Base-by-base conservation (phyloP, 208 protist species). In the Plasmodiophora brassicae region DNA sequence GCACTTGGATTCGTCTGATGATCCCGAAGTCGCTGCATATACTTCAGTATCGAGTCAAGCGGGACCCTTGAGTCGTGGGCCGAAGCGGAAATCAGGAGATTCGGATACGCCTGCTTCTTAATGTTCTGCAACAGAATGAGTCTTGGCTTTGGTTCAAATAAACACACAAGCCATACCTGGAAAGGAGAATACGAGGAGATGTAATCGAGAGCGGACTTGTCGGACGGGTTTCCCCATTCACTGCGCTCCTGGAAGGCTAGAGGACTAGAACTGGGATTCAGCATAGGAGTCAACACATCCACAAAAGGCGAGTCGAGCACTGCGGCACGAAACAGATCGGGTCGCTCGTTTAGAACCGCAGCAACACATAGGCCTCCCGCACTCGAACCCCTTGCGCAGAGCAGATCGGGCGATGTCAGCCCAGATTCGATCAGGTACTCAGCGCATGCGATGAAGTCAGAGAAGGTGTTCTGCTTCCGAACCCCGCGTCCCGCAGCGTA, bases 371-470 rank as follows among this genome's bases (percentile, higher is more conserved):
- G 65, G 5, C 65, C 65, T 38, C 65, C 65, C 20, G 65, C 65
- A 32, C 65, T 78, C 41, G 14, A 14, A 5, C 65, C 65, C n/a
- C 14, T 44, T 36, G 65, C 5, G 41, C 65, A 78, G 5, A 78
- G 5, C 41, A 78, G 41, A 8, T 5, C 5, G 32, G 65, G 65
- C 5, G 10, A 38, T 36, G 14, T 78, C 10, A 78, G 32, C 41
- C 65, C 65, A 5, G n/a, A 36, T 32, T 78, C 65, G 65, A 78
- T 78, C n/a, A 78, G 65, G 41, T 78, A 38, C 65, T 78, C 65
- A 36, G 41, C 41, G 65, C 65, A 78, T 78, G 5, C 65, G n/a
- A 78, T 78, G 41, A 44, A 78, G n/a, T 78, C 65, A 38, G 14
- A 38, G n/a, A 78, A 78, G 20, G 65, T 78, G 65, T 5, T 78